Percentiles rank a stretch among this genome's conserved stretches.
Evolutionary conservation across 1,139 yeast genomes (phyloP).

Genomic region (Suhomyces atakaporum): DNA sequence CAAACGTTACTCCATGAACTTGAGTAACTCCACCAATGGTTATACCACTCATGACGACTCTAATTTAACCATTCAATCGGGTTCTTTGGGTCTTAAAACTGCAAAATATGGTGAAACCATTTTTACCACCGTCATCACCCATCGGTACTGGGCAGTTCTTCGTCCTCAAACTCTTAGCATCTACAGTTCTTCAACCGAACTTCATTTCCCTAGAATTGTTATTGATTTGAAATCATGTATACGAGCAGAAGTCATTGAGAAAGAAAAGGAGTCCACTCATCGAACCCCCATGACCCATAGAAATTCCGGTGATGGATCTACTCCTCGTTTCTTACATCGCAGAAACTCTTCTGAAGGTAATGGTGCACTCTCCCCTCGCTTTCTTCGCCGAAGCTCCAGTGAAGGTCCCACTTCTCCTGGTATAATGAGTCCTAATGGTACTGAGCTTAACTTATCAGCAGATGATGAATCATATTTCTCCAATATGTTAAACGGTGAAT

Average conservation of each 20-base stretch:
- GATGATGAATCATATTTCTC: slow-evolving; percentile 31
- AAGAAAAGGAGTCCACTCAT: slow-evolving; percentile 17
- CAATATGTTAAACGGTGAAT: slow-evolving; percentile 27
- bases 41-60: slow-evolving; percentile 31
- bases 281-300: background rate
- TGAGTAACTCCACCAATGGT: background rate
- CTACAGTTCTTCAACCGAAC: slow-evolving; percentile 70
- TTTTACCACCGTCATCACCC: slow-evolving; percentile 38
- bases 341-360: slow-evolving; percentile 9
- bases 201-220: slow-evolving; percentile 78
- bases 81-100: slow-evolving; percentile 53
- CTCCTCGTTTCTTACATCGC: slow-evolving; percentile 6
- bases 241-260: slow-evolving; percentile 54
- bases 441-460: slow-evolving; percentile 6
- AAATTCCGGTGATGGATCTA: slow-evolving; percentile 3
- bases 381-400: slow-evolving; percentile 8
- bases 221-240: slow-evolving; percentile 70
- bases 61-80: slow-evolving; percentile 39
- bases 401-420: slow-evolving; percentile 13
- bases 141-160: slow-evolving; percentile 73
- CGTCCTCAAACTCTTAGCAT: slow-evolving; percentile 69
- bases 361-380: slow-evolving; percentile 11
- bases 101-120: slow-evolving; percentile 44
- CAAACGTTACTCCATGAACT: slow-evolving; percentile 27
- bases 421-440: slow-evolving; percentile 2